A percentile compares a stretch with the other conserved stretches of the same genome.
phyloP scores from a whole-genome alignment of 768 basidiomycete genomes.

The Tephrocybe sp. region DNA sequence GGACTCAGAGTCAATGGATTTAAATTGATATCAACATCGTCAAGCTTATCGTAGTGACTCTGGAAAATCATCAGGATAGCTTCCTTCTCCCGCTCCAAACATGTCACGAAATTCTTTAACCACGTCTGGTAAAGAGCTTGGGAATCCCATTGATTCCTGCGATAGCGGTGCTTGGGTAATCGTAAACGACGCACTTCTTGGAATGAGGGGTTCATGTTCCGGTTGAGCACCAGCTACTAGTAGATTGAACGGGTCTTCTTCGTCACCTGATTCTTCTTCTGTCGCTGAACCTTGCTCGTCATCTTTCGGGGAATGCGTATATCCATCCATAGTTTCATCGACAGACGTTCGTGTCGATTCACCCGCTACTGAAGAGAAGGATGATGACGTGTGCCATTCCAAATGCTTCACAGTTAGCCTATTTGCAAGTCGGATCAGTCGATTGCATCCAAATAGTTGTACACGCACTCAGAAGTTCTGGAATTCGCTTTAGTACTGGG shows the following conservation, averaged over 20 bases:
- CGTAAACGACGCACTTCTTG: background rate
- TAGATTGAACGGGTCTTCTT: conserved; percentile 16
- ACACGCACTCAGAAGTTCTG: conserved; percentile 9
- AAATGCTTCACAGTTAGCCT: background rate
- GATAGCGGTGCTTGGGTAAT: background rate
- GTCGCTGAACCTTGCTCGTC: conserved; percentile 26
- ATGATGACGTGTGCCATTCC: background rate
- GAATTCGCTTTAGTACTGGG: background rate
- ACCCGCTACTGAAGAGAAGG: background rate
- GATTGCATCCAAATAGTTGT: background rate
- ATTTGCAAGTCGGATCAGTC: background rate
- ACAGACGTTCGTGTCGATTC: conserved; percentile 9
- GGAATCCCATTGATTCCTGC: conserved; percentile 5
- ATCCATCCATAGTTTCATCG: conserved; percentile 10
- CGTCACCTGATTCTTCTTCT: conserved; percentile 37
- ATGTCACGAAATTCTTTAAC: conserved; percentile 43
- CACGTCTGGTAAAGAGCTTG: conserved; percentile 32
- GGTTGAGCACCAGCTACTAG: conserved; percentile 2
- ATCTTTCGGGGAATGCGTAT: conserved; percentile 12
- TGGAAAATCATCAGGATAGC: conserved; percentile 41
- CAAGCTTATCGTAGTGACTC: conserved; percentile 29
- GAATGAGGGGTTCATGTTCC: background rate
- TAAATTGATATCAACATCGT: background rate
- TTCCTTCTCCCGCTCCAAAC: conserved; percentile 37
- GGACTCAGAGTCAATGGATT: background rate